Percentiles rank a stretch among this genome's conserved stretches.
These are phyloP conservation scores for Saccharomyces hybrid DNA, from an alignment of 1,139 yeast genomes.

Conservation along the genomic window DNA sequence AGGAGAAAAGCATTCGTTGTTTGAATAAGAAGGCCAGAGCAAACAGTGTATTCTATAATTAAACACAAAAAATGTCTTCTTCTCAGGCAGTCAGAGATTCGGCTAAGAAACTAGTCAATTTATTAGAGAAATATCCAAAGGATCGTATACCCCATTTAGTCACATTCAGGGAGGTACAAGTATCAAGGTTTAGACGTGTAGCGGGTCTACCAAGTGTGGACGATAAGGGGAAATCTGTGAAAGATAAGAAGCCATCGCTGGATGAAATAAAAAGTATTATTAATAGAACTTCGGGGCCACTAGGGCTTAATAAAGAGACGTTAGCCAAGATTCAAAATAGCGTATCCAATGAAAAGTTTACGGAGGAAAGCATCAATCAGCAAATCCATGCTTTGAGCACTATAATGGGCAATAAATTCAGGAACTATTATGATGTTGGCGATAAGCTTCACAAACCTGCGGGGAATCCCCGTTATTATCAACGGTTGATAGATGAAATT, in stretches of 20 bases:
- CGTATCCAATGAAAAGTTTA: conserved; percentile 22
- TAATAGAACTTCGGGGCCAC: conserved; percentile 30
- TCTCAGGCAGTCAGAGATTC: conserved; percentile 29
- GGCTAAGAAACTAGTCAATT: conserved; percentile 37
- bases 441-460: conserved; percentile 66
- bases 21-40: background rate
- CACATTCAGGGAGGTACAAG: conserved; percentile 59
- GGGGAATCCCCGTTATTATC: conserved; percentile 77
- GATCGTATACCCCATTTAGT: conserved; percentile 61
- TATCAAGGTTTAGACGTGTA: conserved; percentile 45
- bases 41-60: background rate
- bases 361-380: conserved; percentile 48
- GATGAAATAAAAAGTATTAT: conserved; percentile 32
- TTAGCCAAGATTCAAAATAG: conserved; percentile 35
- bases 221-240: conserved; percentile 21
- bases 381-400: conserved; percentile 55
- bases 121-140: conserved; percentile 46
- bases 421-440: conserved; percentile 53
- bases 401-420: conserved; percentile 54
- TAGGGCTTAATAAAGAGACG: conserved; percentile 29
- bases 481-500: conserved; percentile 60
- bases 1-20: too few species aligned
- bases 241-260: conserved; percentile 29
- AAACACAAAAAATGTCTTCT: conserved; percentile 1
- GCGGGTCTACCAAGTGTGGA: conserved; percentile 34